Base-by-base conservation (phyloP, 495 filamentous ascomycete genomes). In the Hypoxylon fragiforme region DNA sequence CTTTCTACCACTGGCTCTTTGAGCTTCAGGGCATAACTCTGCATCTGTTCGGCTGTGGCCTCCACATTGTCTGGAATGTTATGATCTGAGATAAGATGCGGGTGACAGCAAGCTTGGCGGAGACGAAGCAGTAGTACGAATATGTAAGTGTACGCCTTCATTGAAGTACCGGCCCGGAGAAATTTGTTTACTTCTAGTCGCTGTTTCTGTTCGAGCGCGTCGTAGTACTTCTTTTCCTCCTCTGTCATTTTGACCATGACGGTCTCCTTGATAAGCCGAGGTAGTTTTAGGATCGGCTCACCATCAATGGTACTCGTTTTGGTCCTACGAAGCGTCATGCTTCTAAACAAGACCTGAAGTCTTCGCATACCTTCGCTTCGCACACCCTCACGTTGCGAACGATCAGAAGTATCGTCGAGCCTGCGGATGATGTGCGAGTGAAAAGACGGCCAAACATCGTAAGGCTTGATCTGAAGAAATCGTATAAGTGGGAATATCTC, bases 61-160 rank as follows among this genome's bases (percentile, higher is more conserved):
- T 62, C 46, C 52, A 47, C 71, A 67, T 57, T 70, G 62, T 50
- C 72, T n/a, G 76, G 73, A 46, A 83, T 74, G 16, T 83, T 84
- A 55, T 88, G 84, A 49, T 92, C 91, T 8, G 75, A 78, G 44
- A 95, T 91, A n/a, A 98, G 74, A 66, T 95, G 89, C 1, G 92
- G 91, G 69, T 98, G 94, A 59, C 91, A 95, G 63, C 89, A 94
- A 22, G 88, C 88, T 70, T 98, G 94, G n/a, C 90, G 81, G 7
- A 98, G 81, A 11, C 92, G 88, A 9, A 98, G 77, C 37, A 98
- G 80, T 16, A 96, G 78, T 21, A 95, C 86, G 13, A 97, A 77
- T 36, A 97, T 85, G 58, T 88, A 88, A 4, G 84, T 87, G 65
- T 96, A 97, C 55, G 94, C 85, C 50, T 80, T 84, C 11, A 86